Conservation (phyloP, 2,329 filamentous ascomycete genomes). For the Chalaropsis thielavioides region DNA sequence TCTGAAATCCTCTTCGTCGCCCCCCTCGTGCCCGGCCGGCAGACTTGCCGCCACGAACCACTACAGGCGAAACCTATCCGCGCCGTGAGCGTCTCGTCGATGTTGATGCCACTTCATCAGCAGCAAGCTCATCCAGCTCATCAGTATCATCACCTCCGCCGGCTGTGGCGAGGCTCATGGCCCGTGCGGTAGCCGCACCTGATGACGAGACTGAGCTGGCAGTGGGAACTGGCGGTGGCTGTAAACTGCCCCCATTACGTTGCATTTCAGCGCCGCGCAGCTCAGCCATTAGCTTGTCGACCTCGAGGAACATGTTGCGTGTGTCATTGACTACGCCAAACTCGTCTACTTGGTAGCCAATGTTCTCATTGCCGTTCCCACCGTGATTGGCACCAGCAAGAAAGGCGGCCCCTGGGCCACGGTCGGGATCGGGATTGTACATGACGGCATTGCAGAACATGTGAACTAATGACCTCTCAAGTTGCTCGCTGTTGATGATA, state of each 20-base stretch:
- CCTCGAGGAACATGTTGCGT: slow-evolving; percentile 75
- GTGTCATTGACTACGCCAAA: slow-evolving; percentile 81
- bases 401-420: slow-evolving; percentile 52
- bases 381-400: slow-evolving; percentile 29
- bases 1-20: neutral
- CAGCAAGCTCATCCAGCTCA: slow-evolving; percentile 35
- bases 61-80: slow-evolving; percentile 10
- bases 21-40: neutral
- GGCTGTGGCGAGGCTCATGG: slow-evolving; percentile 25
- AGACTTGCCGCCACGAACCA: neutral
- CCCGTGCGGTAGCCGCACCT: slow-evolving; percentile 22
- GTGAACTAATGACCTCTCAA: slow-evolving; percentile 84
- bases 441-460: slow-evolving; percentile 98
- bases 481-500: slow-evolving; percentile 83
- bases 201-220: slow-evolving; percentile 17
- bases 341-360: slow-evolving; percentile 57
- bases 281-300: slow-evolving; percentile 62
- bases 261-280: slow-evolving; percentile 60
- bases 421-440: slow-evolving; percentile 79
- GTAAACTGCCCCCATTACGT: slow-evolving; percentile 25
- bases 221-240: slow-evolving; percentile 18
- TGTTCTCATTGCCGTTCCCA: slow-evolving; percentile 27
- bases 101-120: slow-evolving; percentile 24
- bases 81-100: slow-evolving; percentile 17
- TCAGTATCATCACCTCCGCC: slow-evolving; percentile 34